These are phyloP conservation scores for Termitomyces sp. DNA, from an alignment of 768 basidiomycete genomes.

Conservation along the genomic window DNA sequence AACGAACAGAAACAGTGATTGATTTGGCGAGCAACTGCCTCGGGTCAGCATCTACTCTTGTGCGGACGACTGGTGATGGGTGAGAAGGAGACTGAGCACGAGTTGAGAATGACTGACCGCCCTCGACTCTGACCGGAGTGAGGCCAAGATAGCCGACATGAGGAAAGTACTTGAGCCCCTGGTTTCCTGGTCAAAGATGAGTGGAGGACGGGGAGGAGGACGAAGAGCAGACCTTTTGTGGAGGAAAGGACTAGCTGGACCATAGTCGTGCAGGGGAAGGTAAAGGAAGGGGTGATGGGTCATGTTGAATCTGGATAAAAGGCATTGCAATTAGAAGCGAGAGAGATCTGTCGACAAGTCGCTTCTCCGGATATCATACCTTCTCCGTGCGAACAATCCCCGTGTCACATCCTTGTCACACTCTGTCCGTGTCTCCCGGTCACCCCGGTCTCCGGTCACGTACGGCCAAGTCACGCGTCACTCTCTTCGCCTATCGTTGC, in stretches of 20 bases:
- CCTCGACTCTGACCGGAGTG: slow-evolving; percentile 75
- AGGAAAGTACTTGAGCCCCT: slow-evolving; percentile 68
- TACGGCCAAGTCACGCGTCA: slow-evolving; percentile 10
- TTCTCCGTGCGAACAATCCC: slow-evolving; percentile 23
- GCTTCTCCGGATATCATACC: slow-evolving; percentile 29
- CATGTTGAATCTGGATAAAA: slow-evolving; percentile 36
- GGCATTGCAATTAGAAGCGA: slow-evolving; percentile 32
- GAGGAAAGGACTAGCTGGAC: slow-evolving; percentile 66
- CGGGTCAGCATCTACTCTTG: slow-evolving; percentile 63
- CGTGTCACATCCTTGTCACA: slow-evolving; percentile 17
- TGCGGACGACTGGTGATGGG: slow-evolving; percentile 52
- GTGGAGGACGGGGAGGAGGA: not conserved
- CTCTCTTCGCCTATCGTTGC: not conserved
- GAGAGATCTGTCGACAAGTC: slow-evolving; percentile 28
- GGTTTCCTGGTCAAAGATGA: slow-evolving; percentile 43
- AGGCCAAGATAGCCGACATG: slow-evolving; percentile 75
- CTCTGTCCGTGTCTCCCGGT: slow-evolving; percentile 4
- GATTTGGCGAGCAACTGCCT: slow-evolving; percentile 64
- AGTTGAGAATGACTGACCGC: slow-evolving; percentile 40
- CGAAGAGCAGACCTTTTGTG: slow-evolving; percentile 38
- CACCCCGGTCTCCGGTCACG: slow-evolving; percentile 12
- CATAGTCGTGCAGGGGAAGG: slow-evolving; percentile 38
- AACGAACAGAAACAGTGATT: slow-evolving; percentile 71
- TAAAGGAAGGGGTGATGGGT: slow-evolving; percentile 24
- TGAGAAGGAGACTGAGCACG: slow-evolving; percentile 8